Conservation (phyloP, 805 yeast genomes). For the Sugiyamaella floridensis region DNA sequence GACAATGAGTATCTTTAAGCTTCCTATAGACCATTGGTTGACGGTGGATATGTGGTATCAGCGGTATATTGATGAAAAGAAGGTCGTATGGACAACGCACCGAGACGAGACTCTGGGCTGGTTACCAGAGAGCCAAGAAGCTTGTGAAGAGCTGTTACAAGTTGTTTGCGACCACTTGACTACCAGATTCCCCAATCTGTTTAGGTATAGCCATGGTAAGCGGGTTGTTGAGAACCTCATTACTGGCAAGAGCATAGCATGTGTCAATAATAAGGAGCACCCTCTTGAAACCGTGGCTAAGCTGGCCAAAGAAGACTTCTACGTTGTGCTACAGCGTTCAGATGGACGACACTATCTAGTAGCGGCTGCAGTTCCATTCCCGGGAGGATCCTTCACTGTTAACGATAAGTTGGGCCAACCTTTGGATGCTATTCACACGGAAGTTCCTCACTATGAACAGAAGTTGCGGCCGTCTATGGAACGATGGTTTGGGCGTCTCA, state of each 20-base stretch:
- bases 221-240: slow-evolving; percentile 53
- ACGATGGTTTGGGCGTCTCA: slow-evolving; percentile 59
- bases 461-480: slow-evolving; percentile 66
- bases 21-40: slow-evolving; percentile 70
- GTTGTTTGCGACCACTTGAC: slow-evolving; percentile 53
- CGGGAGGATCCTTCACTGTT: slow-evolving; percentile 70
- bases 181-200: slow-evolving; percentile 55
- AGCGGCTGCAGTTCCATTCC: slow-evolving; percentile 74
- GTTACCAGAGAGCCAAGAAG: slow-evolving; percentile 58
- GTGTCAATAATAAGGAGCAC: slow-evolving; percentile 52
- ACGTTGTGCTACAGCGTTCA: slow-evolving; percentile 49
- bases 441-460: slow-evolving; percentile 62
- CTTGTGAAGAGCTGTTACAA: slow-evolving; percentile 55
- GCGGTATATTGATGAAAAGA: slow-evolving; percentile 58
- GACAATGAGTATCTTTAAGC: slow-evolving; percentile 65
- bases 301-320: slow-evolving; percentile 72
- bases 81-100: slow-evolving; percentile 48
- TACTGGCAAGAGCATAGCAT: slow-evolving; percentile 57
- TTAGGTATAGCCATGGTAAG: slow-evolving; percentile 38
- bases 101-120: slow-evolving; percentile 59
- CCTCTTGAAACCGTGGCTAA: slow-evolving; percentile 57
- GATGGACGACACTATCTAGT: slow-evolving; percentile 55
- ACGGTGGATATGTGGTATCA: slow-evolving; percentile 73
- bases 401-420: slow-evolving; percentile 52
- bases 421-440: slow-evolving; percentile 57